These are phyloP conservation scores for Globisporangium spinosum DNA, from an alignment of 352 stramenopile genomes.

Conservation along the genomic window DNA sequence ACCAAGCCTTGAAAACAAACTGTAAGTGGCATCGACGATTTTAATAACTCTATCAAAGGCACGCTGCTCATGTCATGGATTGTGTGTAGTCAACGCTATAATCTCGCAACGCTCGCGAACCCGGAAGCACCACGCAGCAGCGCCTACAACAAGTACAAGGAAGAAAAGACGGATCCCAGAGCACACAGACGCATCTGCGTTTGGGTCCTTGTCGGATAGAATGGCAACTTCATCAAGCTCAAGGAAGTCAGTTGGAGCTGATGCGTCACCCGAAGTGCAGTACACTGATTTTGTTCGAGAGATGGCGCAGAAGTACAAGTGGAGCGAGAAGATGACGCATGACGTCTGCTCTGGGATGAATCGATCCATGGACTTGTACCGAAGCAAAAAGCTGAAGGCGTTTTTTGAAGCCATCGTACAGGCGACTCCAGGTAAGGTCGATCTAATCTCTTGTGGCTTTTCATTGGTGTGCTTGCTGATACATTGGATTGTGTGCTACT, in stretches of 20 bases:
- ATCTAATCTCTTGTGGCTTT: not conserved
- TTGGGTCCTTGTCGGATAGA: not conserved
- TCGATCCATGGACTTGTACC: conserved; percentile 36
- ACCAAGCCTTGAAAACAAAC: conserved; percentile 38
- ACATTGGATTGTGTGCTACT: not conserved
- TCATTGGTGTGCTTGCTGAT: conserved; percentile 5
- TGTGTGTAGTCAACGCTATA: conserved; percentile 6
- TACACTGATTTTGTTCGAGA: conserved; percentile 35
- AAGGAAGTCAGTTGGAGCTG: not conserved
- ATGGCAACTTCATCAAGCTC: not conserved
- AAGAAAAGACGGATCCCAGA: conserved; percentile 8
- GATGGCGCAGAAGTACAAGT: conserved; percentile 31
- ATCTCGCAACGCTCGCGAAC: not conserved
- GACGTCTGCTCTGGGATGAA: conserved; percentile 38
- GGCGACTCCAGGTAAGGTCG: conserved; percentile 31
- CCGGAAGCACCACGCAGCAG: not conserved
- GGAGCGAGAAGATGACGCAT: conserved; percentile 30
- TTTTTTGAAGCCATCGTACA: conserved; percentile 37
- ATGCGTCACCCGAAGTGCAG: conserved; percentile 5
- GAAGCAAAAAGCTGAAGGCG: conserved; percentile 31
- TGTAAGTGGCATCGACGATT: conserved; percentile 25
- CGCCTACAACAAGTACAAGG: not conserved
- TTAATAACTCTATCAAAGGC: not conserved
- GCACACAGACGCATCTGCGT: not conserved
- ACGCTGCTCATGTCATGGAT: not conserved